These are phyloP conservation scores for Epichloe brachyelytri DNA, from an alignment of 2,329 filamentous ascomycete species.

Conservation along the genomic window DNA sequence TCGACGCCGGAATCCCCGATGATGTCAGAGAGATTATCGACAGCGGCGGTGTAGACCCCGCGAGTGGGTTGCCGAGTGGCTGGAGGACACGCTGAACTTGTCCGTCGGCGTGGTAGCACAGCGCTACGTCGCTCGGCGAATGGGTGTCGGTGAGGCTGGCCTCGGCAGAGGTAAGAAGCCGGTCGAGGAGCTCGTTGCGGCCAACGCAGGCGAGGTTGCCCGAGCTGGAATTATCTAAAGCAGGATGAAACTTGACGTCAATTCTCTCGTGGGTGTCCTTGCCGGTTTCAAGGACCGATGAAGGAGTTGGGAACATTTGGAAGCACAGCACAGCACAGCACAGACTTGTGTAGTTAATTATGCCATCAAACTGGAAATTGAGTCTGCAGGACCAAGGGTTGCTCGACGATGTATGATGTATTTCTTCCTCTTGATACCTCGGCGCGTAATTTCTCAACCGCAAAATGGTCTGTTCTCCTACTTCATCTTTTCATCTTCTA, in stretches of 20 bases:
- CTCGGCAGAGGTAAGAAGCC: slow-evolving; percentile 49
- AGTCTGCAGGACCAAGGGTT: not conserved
- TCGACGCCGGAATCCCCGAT: slow-evolving; percentile 43
- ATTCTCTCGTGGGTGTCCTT: not conserved
- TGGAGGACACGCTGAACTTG: slow-evolving; percentile 73
- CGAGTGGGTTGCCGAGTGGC: slow-evolving; percentile 96
- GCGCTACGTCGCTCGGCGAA: slow-evolving; percentile 83
- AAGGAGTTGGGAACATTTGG: slow-evolving; percentile 4
- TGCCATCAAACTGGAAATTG: no score
- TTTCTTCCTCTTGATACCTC: not conserved
- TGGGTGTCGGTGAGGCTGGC: slow-evolving; percentile 83
- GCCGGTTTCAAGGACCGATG: not conserved
- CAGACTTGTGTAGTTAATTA: not conserved
- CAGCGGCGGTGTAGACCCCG: slow-evolving; percentile 65
- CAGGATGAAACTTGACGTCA: not conserved
- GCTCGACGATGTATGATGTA: not conserved
- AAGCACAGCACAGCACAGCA: not conserved
- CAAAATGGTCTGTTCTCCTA: no score
- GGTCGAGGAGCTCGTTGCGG: slow-evolving; percentile 41
- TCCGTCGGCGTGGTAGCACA: slow-evolving; percentile 80
- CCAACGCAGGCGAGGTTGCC: slow-evolving; percentile 46
- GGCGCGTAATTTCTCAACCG: not conserved
- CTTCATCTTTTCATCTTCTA: no score
- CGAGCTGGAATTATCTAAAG: slow-evolving; percentile 41
- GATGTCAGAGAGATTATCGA: slow-evolving; percentile 80